Evolutionary conservation across 176 grass and related monocot genomes (phyloP).

Genomic region (Musa acuminata): DNA sequence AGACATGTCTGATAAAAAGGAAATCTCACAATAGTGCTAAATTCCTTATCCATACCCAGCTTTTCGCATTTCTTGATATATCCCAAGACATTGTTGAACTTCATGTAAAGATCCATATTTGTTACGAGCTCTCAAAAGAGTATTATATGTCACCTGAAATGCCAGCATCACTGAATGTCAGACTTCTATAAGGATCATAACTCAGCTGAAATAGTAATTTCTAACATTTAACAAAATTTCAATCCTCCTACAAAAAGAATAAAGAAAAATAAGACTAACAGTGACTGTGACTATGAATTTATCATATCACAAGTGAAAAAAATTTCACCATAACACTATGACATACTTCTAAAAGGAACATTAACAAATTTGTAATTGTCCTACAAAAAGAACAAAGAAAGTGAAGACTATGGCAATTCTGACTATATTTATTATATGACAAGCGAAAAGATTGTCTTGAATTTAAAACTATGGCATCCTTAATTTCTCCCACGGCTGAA

Average conservation of each 20-base stretch:
- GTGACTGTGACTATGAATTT: too few species aligned
- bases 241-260: not conserved
- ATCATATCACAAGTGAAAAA: too few species aligned
- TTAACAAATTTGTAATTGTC: not conserved
- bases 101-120: slow-evolving; percentile 89
- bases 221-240: not conserved
- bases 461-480: not conserved
- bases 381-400: not conserved
- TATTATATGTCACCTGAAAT: slow-evolving; percentile 92
- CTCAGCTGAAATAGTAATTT: not conserved
- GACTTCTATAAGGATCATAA: not conserved
- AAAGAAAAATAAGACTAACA: not conserved
- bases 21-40: too few species aligned
- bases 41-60: slow-evolving; percentile 56
- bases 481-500: too few species aligned
- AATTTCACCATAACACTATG: not conserved
- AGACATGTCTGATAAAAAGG: too few species aligned
- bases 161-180: not conserved
- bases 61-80: slow-evolving; percentile 91
- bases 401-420: too few species aligned
- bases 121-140: slow-evolving; percentile 59
- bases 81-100: slow-evolving; percentile 75
- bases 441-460: too few species aligned
- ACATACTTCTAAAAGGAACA: not conserved
- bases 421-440: too few species aligned